Base-by-base conservation (phyloP, 2,329 filamentous ascomycete genomes). In the Paecilomyces formosus region DNA sequence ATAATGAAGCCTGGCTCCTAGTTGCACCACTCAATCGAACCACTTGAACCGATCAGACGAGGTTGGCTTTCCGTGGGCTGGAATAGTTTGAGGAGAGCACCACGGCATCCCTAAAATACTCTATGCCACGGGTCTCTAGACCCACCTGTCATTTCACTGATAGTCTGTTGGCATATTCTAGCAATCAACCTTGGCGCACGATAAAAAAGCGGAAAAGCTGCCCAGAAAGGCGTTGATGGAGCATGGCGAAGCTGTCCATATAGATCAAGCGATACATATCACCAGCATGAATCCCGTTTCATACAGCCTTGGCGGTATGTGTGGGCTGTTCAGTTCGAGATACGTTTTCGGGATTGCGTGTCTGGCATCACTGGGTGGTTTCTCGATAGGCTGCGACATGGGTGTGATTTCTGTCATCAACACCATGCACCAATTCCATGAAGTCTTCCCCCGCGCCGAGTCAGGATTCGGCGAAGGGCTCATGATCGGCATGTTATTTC, bases 401-500 rank as follows among this genome's bases (percentile, higher is more conserved):
- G 75, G 76, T 24, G 75, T 79, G 26, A 75, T 76, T 55, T 73
- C 68, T 2, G 68, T 80, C 53, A 78, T 79, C 60, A 70, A 78
- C 9, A 72, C 76, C 15, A 79, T 80, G 75, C 65, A 70, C 0
- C 75, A 79, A 55, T 81, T 81, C 59, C 71, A 77, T 24, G 57
- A 68, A 0, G 63, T 62, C 1, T 79, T 75, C 61, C 72, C 74
- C 15, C 59, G 69, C 21, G 67, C 74, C 15, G 68, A 69, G 4
- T 68, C 66, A 4, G 69, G 66, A 0, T 77, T 76, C 62, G 67
- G 69, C 55, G 74, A 67, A 52, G 72, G 77, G 3, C 75, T 77
- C 63, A 78, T 77, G 65, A 68, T 65, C 1, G 66, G 60, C 76
- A 84, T 84, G 65, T 79, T 82, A 52, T 68, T 64, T 21, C 55